Conservation (phyloP, 1,139 yeast genomes). For the Yamadazyma dendronema region DNA sequence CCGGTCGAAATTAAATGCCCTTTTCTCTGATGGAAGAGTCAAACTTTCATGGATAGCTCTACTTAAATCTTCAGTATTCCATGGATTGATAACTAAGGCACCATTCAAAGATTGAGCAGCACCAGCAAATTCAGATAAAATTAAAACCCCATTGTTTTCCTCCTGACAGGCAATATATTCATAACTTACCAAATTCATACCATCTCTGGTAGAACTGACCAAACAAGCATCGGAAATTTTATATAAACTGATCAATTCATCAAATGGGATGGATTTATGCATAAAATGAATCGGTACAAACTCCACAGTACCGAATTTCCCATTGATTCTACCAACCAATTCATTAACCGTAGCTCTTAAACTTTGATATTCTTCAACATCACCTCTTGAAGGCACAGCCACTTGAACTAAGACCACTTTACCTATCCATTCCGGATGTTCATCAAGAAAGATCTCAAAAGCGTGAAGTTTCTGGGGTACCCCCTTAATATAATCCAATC, state of each 20-base stretch:
- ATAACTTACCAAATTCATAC: slow-evolving; percentile 95
- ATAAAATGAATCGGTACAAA: slow-evolving; percentile 96
- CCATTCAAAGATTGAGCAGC: slow-evolving; percentile 99
- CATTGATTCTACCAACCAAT: slow-evolving; percentile 94
- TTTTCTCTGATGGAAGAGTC: slow-evolving; percentile 80
- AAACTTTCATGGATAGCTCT: slow-evolving; percentile 84
- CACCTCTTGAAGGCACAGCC: slow-evolving; percentile 97
- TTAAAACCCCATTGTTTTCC: slow-evolving; percentile 79
- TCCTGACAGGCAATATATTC: slow-evolving; percentile 97
- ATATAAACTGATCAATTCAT: slow-evolving; percentile 87
- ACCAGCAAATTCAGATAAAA: slow-evolving; percentile 93
- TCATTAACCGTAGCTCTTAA: slow-evolving; percentile 93
- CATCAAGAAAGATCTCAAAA: slow-evolving; percentile 84
- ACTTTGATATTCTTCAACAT: slow-evolving; percentile 96
- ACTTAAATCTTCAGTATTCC: slow-evolving; percentile 95
- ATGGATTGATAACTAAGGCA: slow-evolving; percentile 89
- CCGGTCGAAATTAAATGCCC: slow-evolving; percentile 72
- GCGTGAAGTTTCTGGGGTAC: slow-evolving; percentile 97
- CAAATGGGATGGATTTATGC: slow-evolving; percentile 88
- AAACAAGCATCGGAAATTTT: slow-evolving; percentile 85
- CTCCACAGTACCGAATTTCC: slow-evolving; percentile 94
- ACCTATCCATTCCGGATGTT: slow-evolving; percentile 98
- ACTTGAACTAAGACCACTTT: slow-evolving; percentile 94
- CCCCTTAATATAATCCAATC: slow-evolving; percentile 94
- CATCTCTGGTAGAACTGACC: slow-evolving; percentile 94